These are phyloP conservation scores for Nakaseomyces delphensis DNA, from an alignment of 1,139 yeast genomes.

Conservation along the genomic window DNA sequence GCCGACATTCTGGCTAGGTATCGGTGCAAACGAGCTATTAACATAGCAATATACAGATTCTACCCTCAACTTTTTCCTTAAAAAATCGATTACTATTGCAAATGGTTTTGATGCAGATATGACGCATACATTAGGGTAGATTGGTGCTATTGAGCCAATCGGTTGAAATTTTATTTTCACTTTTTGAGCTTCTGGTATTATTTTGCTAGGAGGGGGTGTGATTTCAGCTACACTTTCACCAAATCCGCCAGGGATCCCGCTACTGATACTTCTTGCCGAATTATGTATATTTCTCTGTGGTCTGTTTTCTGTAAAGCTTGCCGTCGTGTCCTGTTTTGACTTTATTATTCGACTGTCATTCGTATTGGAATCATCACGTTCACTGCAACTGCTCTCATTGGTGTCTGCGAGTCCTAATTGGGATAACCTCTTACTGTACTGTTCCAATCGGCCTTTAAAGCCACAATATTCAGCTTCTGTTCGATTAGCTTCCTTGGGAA, in stretches of 20 bases:
- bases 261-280: background rate
- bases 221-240: background rate
- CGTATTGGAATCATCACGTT: background rate
- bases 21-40: slow-evolving; percentile 31
- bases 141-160: slow-evolving; percentile 26
- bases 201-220: slow-evolving; percentile 4
- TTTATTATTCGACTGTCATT: background rate
- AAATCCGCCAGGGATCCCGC: background rate
- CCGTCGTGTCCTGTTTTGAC: background rate
- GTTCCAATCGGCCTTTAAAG: slow-evolving; percentile 21
- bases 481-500: background rate
- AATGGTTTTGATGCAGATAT: slow-evolving; percentile 26
- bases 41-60: slow-evolving; percentile 27
- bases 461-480: background rate
- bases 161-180: slow-evolving; percentile 27
- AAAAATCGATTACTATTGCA: slow-evolving; percentile 21
- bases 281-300: background rate
- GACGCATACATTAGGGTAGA: slow-evolving; percentile 24
- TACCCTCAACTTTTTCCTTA: slow-evolving; percentile 19
- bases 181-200: slow-evolving; percentile 11
- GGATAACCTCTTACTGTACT: slow-evolving; percentile 22
- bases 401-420: slow-evolving; percentile 20
- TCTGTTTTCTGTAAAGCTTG: background rate
- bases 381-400: slow-evolving; percentile 2
- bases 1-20: slow-evolving; percentile 28